Conservation (phyloP, 805 yeast genomes). For the Candida ascalaphidarum region DNA sequence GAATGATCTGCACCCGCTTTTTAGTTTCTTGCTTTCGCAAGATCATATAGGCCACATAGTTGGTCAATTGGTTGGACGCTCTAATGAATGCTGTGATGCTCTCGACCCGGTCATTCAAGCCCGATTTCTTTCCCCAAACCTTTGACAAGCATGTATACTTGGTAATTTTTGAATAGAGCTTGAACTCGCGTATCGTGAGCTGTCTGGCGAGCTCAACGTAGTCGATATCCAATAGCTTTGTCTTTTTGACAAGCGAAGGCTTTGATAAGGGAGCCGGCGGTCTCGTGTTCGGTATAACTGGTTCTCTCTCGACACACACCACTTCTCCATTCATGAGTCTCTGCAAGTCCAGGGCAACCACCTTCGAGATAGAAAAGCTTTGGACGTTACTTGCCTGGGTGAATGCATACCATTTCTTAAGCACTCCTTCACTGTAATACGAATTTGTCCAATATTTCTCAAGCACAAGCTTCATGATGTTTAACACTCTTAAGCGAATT, state of each 20-base stretch:
- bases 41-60: conserved; percentile 72
- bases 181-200: conserved; percentile 70
- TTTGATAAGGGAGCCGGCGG: conserved; percentile 35
- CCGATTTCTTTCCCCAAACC: conserved; percentile 65
- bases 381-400: conserved; percentile 11
- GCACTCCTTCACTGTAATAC: conserved; percentile 40
- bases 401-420: conserved; percentile 26
- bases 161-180: conserved; percentile 56
- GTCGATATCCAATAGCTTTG: conserved; percentile 58
- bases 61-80: conserved; percentile 74
- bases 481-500: conserved; percentile 56
- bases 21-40: conserved; percentile 54
- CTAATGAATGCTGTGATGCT: conserved; percentile 53
- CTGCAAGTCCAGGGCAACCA: conserved; percentile 14
- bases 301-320: conserved; percentile 18
- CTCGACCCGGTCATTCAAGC: conserved; percentile 34
- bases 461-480: conserved; percentile 56
- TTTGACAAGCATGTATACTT: conserved; percentile 69
- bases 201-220: conserved; percentile 76
- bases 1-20: conserved; percentile 59
- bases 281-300: conserved; percentile 16
- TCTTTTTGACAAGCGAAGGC: conserved; percentile 22
- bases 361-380: conserved; percentile 19
- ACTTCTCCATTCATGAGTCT: conserved; percentile 21
- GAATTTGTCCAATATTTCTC: conserved; percentile 64